Evolutionary conservation across 2,329 filamentous ascomycete species (phyloP).

Genomic region (Paecilomyces sp.): DNA sequence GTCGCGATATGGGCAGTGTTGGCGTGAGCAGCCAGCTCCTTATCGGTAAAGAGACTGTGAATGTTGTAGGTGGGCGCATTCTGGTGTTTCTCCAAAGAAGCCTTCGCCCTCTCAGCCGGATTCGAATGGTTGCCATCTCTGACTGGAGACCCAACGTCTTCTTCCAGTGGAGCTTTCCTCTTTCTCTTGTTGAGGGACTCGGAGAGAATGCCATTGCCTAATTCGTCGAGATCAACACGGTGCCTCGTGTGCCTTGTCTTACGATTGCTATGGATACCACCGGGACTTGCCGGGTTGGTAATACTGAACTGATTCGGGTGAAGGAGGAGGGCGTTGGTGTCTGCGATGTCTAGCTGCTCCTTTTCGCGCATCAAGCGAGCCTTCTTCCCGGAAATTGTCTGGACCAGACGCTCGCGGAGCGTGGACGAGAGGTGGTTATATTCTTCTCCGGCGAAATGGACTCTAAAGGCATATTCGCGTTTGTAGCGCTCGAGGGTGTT

Average conservation of each 20-base stretch:
- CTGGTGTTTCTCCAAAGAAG: slow-evolving; percentile 49
- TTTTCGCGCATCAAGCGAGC: slow-evolving; percentile 56
- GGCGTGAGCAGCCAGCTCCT: slow-evolving; percentile 56
- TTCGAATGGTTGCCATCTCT: slow-evolving; percentile 40
- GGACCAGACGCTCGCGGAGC: slow-evolving; percentile 54
- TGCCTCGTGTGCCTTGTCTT: slow-evolving; percentile 58
- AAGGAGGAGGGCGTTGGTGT: slow-evolving; percentile 58
- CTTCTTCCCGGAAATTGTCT: slow-evolving; percentile 51
- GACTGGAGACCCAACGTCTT: slow-evolving; percentile 53
- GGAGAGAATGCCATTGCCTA: slow-evolving; percentile 39
- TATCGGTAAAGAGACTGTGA: slow-evolving; percentile 60
- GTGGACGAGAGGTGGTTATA: slow-evolving; percentile 52
- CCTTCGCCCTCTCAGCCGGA: slow-evolving; percentile 47
- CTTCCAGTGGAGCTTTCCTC: slow-evolving; percentile 49
- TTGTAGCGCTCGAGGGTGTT: slow-evolving; percentile 49
- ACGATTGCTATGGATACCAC: slow-evolving; percentile 52
- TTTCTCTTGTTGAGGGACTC: slow-evolving; percentile 51
- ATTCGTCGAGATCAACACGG: slow-evolving; percentile 46
- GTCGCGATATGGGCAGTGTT: slow-evolving; percentile 56
- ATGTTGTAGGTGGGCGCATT: slow-evolving; percentile 54
- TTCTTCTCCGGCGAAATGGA: slow-evolving; percentile 57
- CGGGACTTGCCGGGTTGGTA: slow-evolving; percentile 56
- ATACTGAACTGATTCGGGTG: slow-evolving; percentile 62
- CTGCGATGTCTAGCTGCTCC: slow-evolving; percentile 59
- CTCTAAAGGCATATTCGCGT: slow-evolving; percentile 51